Base-by-base conservation (phyloP, 148 eudicot genomes). In the Heliamphora exappendiculata region DNA sequence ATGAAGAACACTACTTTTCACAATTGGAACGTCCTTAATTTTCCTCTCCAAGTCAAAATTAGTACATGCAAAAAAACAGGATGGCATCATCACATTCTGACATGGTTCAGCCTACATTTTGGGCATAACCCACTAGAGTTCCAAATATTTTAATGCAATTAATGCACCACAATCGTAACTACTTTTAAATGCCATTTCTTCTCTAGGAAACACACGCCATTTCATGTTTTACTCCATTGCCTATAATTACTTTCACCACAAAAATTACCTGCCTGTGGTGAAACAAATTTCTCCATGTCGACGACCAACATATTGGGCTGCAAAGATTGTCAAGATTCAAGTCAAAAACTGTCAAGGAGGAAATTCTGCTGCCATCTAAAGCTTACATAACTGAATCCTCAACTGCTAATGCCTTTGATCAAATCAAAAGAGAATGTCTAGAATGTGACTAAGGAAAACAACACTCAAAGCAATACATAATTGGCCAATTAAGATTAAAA, bases 291-390 rank as follows among this genome's bases (percentile, higher is more conserved):
- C 89, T 88, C 97, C 72, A 95, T 76, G 78, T 95, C 97, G 76
- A 95, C 90, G 70, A 95, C 97, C 82, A 95, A 84, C 98, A 93
- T 93, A 79, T 95, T 95, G 41, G 99, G 99, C 99, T 95, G 94
- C 84, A 83, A 85, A 82, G 70, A 63, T 64, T 47, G 70, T 29
- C 44, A 33, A 47, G 10, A 63, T 47, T 45, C 58, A 33, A 41
- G n/a, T 62, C 9, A 33, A 29, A 41, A 60, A 47, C 67, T 39
- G 37, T 29, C 16, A 8, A 26, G 16, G 14, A 60, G 3, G 1
- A 47, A 66, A 47, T 22, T 4, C 14, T 44, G 50, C 14, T 17
- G 26, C 19, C 36, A 26, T 44, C 50, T 57, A 14, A 57, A 37
- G 29, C 1, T 31, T 22, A 55, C 0, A 37, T 5, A 16, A 34